Base-by-base conservation (phyloP, 1,284 basidiomycete species). In the Papiliotrema fonsecae region DNA sequence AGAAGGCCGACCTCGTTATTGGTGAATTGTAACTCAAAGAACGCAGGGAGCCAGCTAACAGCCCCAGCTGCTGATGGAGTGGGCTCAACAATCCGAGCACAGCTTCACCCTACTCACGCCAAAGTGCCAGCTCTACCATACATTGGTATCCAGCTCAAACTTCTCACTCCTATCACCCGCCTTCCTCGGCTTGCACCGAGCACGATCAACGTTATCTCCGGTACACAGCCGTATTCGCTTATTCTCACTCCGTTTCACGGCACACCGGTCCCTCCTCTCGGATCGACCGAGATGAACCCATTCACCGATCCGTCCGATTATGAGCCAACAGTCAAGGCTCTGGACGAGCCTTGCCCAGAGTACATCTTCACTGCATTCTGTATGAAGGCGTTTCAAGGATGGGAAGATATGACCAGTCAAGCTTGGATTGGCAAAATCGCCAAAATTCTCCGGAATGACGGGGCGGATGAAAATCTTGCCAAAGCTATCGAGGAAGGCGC, bases 1-100 rank as follows among this genome's bases (percentile, higher is more conserved):
- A 49, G 19, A n/a, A 30, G 28, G 55, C 47, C 2, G 55, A 57
- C 31, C 32, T 57, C 5, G 52, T 57, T 19, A 42, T 57, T 30
- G 55, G 55, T 54, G 35, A 43, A 49, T 41, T 13, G 7, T 9
- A n/a, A n/a, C n/a, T n/a, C n/a, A n/a, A n/a, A n/a, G 10, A 19
- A 18, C 22, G 13, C 1, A 18, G 13, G 26, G 13, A 18, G 11
- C 11, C 31, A 18, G 10, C n/a, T 35, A 21, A 26, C 21, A 24
- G n/a, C n/a, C n/a, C n/a, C n/a, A 55, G 56, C 49, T 21, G 56
- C 56, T 21, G 56, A 57, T 45, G 56, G 56, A 10, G 21, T 57
- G 2, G 52, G 52, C 4, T 57, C 53, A 10, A 24, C 41, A 4
- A 7, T 52, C 7, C 47, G 56, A 37, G 25, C 43, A 10, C 50